Evolutionary conservation across 805 yeast species (phyloP), one percentile per base, ranked within the genome.

Genomic region (Wickerhamiella sorbophila): DNA sequence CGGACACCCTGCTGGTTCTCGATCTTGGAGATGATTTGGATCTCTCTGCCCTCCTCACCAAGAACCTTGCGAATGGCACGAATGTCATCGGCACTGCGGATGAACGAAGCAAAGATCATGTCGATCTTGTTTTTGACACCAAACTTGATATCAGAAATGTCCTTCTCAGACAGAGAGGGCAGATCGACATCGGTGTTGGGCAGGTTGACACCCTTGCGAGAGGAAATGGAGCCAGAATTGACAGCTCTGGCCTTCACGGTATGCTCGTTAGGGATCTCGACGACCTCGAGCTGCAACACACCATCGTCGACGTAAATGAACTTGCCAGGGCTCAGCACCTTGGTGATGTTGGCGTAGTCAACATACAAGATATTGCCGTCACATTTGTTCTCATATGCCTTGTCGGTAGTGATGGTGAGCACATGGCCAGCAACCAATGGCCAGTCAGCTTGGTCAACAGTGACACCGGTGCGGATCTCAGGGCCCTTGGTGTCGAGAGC

Each of bases 1-100:
- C 91, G 87, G 59, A 91, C 97, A 75, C 98, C 98, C 71, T 91
- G 98, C 72, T 88, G 97, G 75, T 86, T 87, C 75, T 91, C 98
- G 63, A 91, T 88, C 77, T 91, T 91, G 64, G 85, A 80, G 58
- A 91, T 87, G 70, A 91, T 86, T 75, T 91, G 93, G 67, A 91
- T 83, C 60, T 84, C 82, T 68, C 79, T 79, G 64, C 98, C 98
- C 42, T 85, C 94, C 70, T 86, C 95, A 63, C 97, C 97, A 56
- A 91, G 74, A 46, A 88, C 96, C 61, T 77, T 71, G 70, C 98
- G 82, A 69, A 91, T 91, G 61, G 83, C 80, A 59, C 62, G 67
- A 63, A 91, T 81, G 67, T 91, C 98, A 52, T 82, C 67, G 57
- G 84, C 96, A 53, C 88, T 72, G 74, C 98, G 84, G 70, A 91